Evolutionary conservation across 179 eudicot genomes (phyloP).

Genomic region (Drosera spatulata): DNA sequence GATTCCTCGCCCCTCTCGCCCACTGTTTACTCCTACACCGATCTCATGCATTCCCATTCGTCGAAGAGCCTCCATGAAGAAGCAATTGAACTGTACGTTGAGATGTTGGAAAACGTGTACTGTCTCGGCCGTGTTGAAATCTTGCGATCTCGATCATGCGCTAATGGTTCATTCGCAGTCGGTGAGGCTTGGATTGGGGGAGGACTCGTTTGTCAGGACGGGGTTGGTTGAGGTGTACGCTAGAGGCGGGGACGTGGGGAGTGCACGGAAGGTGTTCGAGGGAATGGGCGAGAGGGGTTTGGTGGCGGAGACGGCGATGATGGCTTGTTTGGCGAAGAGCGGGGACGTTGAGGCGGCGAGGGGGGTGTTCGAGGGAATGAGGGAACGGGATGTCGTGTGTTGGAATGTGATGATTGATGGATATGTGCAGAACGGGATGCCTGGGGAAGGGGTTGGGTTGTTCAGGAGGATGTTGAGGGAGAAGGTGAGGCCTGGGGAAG

Average conservation of each 20-base stretch:
- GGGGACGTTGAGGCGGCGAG: conserved; percentile 33
- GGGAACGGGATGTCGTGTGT: conserved; percentile 46
- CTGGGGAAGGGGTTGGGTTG: conserved; percentile 34
- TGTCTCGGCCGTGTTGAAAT: conserved; percentile 43
- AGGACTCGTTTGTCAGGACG: conserved; percentile 46
- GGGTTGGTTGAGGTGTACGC: conserved; percentile 55
- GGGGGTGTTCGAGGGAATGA: conserved; percentile 19
- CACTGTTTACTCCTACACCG: conserved; percentile 40
- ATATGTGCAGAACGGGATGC: conserved; percentile 39
- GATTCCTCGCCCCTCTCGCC: conserved; percentile 19
- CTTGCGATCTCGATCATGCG: conserved; percentile 25
- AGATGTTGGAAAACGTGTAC: conserved; percentile 50
- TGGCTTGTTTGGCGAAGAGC: conserved; percentile 50
- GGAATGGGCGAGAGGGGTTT: conserved; percentile 44
- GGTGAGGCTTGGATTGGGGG: conserved; percentile 30
- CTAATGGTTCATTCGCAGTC: conserved; percentile 38
- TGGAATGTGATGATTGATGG: conserved; percentile 82
- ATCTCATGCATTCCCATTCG: conserved; percentile 38
- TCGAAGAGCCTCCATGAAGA: conserved; percentile 12
- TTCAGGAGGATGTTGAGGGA: conserved; percentile 40
- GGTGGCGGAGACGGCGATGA: conserved; percentile 50
- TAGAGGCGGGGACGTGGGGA: conserved; percentile 33
- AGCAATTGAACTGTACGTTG: conserved; percentile 29
- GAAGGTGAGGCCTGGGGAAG: conserved; percentile 32
- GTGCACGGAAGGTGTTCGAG: conserved; percentile 52